phyloP scores from a whole-genome alignment of 768 basidiomycete species.

The Amanita pseudoporphyria region DNA sequence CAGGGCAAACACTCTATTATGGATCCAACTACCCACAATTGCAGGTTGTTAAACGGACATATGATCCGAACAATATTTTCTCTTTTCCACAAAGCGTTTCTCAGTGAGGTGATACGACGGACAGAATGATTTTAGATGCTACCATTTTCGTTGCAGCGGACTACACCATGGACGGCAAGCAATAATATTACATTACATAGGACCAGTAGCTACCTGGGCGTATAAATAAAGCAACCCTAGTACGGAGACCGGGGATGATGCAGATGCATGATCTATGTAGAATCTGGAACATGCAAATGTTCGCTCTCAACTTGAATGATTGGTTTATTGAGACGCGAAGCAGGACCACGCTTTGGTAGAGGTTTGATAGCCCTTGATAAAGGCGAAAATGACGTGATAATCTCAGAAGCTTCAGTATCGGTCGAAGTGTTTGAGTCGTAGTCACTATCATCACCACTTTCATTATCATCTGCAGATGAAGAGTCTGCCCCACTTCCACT shows the following conservation, averaged over 20 bases:
- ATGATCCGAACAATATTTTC: constrained; percentile 29
- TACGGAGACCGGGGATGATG: too few relatives aligned
- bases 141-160: too few relatives aligned
- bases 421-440: constrained; percentile 21
- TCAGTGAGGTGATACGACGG: too few relatives aligned
- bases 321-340: constrained; percentile 11
- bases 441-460: constrained; percentile 21
- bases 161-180: too few relatives aligned
- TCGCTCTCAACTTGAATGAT: constrained; percentile 17
- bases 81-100: constrained; percentile 24
- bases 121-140: too few relatives aligned
- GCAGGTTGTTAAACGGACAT: constrained; percentile 19
- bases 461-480: constrained; percentile 11
- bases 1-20: constrained; percentile 27
- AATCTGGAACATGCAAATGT: too few relatives aligned
- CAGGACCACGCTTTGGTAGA: constrained; percentile 29
- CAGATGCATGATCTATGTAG: too few relatives aligned
- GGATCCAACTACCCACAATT: constrained; percentile 22
- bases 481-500: constrained; percentile 14
- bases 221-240: too few relatives aligned
- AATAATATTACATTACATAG: too few relatives aligned
- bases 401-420: constrained; percentile 20
- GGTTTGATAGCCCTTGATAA: constrained; percentile 32
- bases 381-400: constrained; percentile 31
- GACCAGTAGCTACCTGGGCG: too few relatives aligned